Percentiles rank a stretch among this genome's conserved stretches.
phyloP scores from a whole-genome alignment of 805 yeast species.

The Candida vartiovaarae region DNA sequence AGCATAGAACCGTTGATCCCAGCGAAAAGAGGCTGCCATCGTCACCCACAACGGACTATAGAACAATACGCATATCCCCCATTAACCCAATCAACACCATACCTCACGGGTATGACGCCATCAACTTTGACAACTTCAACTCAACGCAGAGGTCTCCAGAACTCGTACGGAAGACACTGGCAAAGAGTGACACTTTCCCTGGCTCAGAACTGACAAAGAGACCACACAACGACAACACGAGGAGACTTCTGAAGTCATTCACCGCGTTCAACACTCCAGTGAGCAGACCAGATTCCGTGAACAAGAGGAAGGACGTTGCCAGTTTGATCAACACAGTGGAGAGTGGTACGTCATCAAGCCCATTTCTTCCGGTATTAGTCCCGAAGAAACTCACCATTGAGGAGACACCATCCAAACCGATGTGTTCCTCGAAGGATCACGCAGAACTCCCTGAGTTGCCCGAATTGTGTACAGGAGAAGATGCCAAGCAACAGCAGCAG shows the following conservation, averaged over 20 bases:
- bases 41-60: conserved; percentile 16
- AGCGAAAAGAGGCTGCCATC: conserved; percentile 14
- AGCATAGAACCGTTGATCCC: conserved; percentile 3
- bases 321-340: conserved; percentile 14
- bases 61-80: conserved; percentile 8
- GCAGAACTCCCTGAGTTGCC: no score
- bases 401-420: conserved; percentile 14
- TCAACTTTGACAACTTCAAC: conserved; percentile 18
- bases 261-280: conserved; percentile 6
- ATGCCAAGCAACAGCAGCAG: no score
- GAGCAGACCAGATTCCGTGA: conserved; percentile 2
- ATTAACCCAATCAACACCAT: conserved; percentile 12
- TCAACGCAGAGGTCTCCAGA: conserved; percentile 15
- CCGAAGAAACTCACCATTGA: neutral
- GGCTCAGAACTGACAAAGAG: conserved; percentile 1
- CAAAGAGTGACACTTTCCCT: conserved; percentile 12
- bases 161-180: neutral
- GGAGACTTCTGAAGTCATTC: conserved; percentile 3
- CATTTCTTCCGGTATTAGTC: conserved; percentile 5
- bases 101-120: conserved; percentile 12
- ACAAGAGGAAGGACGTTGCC: conserved; percentile 13
- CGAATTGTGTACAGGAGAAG: no score
- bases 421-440: neutral
- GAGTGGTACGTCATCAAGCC: conserved; percentile 4
- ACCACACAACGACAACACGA: conserved; percentile 2